phyloP scores from a whole-genome alignment of 1,284 basidiomycete species.

The Exobasidium rhododendri region DNA sequence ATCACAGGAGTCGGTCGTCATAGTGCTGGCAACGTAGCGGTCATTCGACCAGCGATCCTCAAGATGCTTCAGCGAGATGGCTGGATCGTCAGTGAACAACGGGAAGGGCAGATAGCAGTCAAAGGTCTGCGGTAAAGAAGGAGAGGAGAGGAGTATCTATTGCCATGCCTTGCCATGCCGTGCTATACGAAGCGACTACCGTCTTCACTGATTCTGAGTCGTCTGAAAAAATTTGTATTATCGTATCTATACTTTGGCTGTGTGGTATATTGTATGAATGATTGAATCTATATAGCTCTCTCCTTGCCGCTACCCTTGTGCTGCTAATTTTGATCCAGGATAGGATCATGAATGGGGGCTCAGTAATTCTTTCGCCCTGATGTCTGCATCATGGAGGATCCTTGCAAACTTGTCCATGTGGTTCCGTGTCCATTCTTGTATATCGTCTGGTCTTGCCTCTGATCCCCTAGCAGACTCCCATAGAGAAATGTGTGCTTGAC shows the following conservation, averaged over 20 bases:
- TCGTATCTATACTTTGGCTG: too few species aligned
- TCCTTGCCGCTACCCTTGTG: background rate
- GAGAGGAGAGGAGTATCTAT: too few species aligned
- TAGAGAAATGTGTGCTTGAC: slow-evolving; percentile 21
- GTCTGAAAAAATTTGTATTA: too few species aligned
- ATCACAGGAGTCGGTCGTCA: slow-evolving; percentile 55
- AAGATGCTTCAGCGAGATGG: slow-evolving; percentile 51
- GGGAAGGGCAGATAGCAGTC: slow-evolving; percentile 1
- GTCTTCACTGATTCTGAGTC: too few species aligned
- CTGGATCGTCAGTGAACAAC: slow-evolving; percentile 43
- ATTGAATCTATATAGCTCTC: background rate
- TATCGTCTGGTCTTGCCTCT: slow-evolving; percentile 14
- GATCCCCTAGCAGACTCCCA: background rate
- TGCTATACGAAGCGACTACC: too few species aligned
- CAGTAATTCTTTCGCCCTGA: slow-evolving; percentile 15
- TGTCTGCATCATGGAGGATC: slow-evolving; percentile 19
- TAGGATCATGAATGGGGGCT: slow-evolving; percentile 16
- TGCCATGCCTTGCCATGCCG: too few species aligned
- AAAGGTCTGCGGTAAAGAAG: background rate
- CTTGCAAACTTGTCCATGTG: slow-evolving; percentile 21
- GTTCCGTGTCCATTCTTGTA: slow-evolving; percentile 20
- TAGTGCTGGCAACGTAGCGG: slow-evolving; percentile 47
- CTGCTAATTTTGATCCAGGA: slow-evolving; percentile 8
- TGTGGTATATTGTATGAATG: background rate
- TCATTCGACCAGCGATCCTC: slow-evolving; percentile 52